phyloP scores from a whole-genome alignment of 805 yeast genomes.

The Kazachstania psychrophila region DNA sequence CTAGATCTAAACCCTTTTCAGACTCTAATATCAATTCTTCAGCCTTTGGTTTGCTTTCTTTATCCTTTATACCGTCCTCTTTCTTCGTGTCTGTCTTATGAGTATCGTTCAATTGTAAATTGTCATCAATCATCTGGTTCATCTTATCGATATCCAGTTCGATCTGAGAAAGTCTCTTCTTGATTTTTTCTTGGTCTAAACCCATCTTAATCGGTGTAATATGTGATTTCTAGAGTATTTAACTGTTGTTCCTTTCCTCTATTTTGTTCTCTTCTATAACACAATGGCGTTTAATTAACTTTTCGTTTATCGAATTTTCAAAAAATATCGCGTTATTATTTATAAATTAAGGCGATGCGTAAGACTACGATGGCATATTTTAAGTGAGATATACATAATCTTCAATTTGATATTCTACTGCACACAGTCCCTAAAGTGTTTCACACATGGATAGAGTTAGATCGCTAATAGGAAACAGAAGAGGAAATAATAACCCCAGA shows the following conservation, averaged over 20 bases:
- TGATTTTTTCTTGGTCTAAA: conserved; percentile 22
- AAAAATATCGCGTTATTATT: too few relatives aligned
- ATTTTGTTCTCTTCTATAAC: too few relatives aligned
- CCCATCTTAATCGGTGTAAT: too few relatives aligned
- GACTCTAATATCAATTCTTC: neutral
- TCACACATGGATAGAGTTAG: conserved; percentile 18
- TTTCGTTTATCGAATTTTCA: too few relatives aligned
- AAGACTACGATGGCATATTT: too few relatives aligned
- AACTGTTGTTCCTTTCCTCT: too few relatives aligned
- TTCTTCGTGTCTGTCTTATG: neutral
- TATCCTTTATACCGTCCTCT: neutral
- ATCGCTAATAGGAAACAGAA: conserved; percentile 6
- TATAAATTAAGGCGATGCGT: too few relatives aligned
- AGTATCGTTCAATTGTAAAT: conserved; percentile 15
- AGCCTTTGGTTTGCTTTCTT: conserved; percentile 1
- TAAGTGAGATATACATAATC: too few relatives aligned
- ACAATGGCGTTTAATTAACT: too few relatives aligned
- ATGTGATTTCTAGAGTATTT: too few relatives aligned
- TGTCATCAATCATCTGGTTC: conserved; percentile 30
- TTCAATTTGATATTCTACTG: too few relatives aligned
- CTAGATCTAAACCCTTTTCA: neutral
- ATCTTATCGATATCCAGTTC: conserved; percentile 29
- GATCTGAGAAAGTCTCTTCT: conserved; percentile 29
- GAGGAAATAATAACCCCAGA: neutral
- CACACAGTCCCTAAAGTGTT: too few relatives aligned